Base-by-base conservation (phyloP, 805 yeast species). In the Kodamaea neixiangensis region DNA sequence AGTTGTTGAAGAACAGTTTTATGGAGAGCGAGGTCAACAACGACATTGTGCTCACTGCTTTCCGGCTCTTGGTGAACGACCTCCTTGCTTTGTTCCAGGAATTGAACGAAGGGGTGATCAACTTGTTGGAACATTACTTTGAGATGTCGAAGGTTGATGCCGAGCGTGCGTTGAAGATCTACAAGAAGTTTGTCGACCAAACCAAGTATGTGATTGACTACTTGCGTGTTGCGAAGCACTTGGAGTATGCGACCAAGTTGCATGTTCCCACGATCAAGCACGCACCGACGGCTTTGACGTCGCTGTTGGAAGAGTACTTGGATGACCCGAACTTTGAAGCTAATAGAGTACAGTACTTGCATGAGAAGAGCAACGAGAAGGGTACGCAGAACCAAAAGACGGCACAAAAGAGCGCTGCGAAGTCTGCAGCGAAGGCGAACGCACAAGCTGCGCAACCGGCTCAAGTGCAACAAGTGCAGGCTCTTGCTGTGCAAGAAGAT, bases 231-330 rank as follows among this genome's bases (percentile, higher is more conserved):
- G 99, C 98, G 3, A 93, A 94, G 64, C 90, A 87, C 65, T 75
- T 89, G 57, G 97, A 89, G 68, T 82, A 84, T 63, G 82, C 91
- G 10, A 91, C 97, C 2, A 91, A 91, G 61, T 74, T 93, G 57
- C 92, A 86, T 61, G 96, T 94, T 31, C 99, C 99, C 34, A 92
- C 96, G 11, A 92, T 94, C 54, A 89, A 89, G 65, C 99, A 94
- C 69, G 98, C 98, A 1, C 97, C 97, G 18, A 92, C 97, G 2
- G 94, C 96, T 20, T 77, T 94, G 56, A 87, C 96, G 2, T 79
- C 84, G 31, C 85, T 96, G 11, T 79, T 94, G 54, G 94, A 90
- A 64, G 97, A 92, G 59, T 96, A 93, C 66, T 72, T 94, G 57
- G 80, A 85, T 57, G 97, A 93, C 63, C 90, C 92, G 7, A 85